Evolutionary conservation across 2,329 filamentous ascomycete species (phyloP).

Genomic region (Ophiostoma ips): DNA sequence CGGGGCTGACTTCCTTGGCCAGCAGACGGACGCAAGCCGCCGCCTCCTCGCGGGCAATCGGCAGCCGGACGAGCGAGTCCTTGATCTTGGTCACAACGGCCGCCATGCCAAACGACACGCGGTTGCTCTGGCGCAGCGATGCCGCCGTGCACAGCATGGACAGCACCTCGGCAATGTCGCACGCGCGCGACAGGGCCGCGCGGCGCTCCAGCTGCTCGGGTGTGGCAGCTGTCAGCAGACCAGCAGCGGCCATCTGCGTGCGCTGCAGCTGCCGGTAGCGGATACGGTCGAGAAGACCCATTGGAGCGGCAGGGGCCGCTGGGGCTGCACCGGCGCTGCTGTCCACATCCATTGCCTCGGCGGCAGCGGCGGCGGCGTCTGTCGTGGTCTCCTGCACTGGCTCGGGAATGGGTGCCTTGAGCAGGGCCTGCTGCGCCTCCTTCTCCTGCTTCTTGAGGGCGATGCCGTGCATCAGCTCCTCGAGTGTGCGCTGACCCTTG

Average conservation of each 20-base stretch:
- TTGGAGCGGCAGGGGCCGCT: conserved; percentile 22
- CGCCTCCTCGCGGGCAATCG: conserved; percentile 39
- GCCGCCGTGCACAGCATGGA: conserved; percentile 48
- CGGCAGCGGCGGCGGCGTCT: neutral
- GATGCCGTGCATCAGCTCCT: conserved; percentile 52
- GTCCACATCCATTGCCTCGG: conserved; percentile 5
- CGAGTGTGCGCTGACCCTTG: conserved; percentile 55
- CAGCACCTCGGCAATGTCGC: conserved; percentile 55
- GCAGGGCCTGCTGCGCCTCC: conserved; percentile 20
- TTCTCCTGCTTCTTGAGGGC: conserved; percentile 35
- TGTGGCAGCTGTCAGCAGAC: conserved; percentile 27
- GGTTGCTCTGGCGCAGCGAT: conserved; percentile 33
- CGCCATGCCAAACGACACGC: conserved; percentile 52
- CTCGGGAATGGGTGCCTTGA: conserved; percentile 20
- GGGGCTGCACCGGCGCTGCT: neutral
- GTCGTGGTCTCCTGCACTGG: neutral
- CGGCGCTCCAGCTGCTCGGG: conserved; percentile 41
- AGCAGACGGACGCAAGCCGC: conserved; percentile 36
- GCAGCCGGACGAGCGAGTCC: conserved; percentile 45
- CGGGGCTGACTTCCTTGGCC: conserved; percentile 39
- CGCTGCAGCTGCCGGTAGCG: conserved; percentile 51
- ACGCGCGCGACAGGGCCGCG: conserved; percentile 51
- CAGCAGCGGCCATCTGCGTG: conserved; percentile 26
- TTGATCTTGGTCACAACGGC: conserved; percentile 49
- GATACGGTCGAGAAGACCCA: conserved; percentile 63